Conservation (phyloP, 2,329 filamentous ascomycete genomes). For the Sordariomycetes sp. region DNA sequence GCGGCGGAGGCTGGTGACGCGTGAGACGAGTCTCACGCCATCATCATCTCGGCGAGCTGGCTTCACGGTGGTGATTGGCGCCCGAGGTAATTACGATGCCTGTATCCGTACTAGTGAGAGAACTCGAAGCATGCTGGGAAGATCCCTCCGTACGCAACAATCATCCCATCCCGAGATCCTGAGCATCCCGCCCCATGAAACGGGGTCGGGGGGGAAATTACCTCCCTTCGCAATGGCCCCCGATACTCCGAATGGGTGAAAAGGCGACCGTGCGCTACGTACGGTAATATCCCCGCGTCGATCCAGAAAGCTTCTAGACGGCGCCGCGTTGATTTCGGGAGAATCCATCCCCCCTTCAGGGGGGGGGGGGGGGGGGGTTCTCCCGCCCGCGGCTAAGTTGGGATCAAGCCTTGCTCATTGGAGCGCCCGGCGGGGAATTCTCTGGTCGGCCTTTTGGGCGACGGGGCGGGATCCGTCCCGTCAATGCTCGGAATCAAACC, state of each 20-base stretch:
- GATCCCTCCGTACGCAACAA: too few relatives aligned
- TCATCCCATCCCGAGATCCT: too few relatives aligned
- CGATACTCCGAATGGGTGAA: not conserved
- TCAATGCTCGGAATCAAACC: too few relatives aligned
- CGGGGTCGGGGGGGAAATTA: too few relatives aligned
- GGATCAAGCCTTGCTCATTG: too few relatives aligned
- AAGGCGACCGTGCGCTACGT: not conserved
- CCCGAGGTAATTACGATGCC: not conserved
- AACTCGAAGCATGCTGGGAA: not conserved
- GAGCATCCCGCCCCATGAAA: too few relatives aligned
- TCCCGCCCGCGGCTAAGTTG: too few relatives aligned
- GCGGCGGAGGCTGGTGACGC: not conserved
- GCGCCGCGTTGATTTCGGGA: not conserved
- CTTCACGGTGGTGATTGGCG: not conserved
- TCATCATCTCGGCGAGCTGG: not conserved
- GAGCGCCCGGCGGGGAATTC: too few relatives aligned
- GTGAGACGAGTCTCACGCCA: not conserved
- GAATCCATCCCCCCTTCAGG: not conserved
- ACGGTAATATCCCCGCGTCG: not conserved
- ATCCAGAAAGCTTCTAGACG: not conserved
- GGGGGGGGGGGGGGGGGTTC: too few relatives aligned
- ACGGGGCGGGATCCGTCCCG: too few relatives aligned
- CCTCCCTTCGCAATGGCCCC: too few relatives aligned
- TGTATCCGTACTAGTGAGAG: not conserved
- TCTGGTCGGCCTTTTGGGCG: too few relatives aligned